Evolutionary conservation across 202 grass and related monocot genomes (phyloP).

Genomic region (Bolboschoenoplectus hybrid): DNA sequence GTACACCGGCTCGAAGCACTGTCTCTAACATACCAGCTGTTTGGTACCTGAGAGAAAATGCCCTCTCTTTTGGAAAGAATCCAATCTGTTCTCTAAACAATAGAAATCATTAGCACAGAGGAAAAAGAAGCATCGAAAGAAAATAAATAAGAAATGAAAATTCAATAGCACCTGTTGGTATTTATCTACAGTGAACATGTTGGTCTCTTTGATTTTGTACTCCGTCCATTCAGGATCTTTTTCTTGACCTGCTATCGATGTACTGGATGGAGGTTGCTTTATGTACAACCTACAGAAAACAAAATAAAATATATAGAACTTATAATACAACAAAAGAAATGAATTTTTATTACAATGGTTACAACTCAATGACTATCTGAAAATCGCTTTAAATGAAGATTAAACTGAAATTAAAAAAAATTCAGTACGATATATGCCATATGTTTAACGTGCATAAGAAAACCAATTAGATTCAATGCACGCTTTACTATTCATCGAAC

Average conservation of each 20-base stretch:
- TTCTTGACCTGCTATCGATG: slow-evolving; percentile 61
- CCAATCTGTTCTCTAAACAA: slow-evolving; percentile 72
- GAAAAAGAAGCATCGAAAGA: neutral
- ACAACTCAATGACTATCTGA: neutral
- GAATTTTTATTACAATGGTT: neutral
- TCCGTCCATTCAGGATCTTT: slow-evolving; percentile 86
- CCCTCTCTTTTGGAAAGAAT: slow-evolving; percentile 78
- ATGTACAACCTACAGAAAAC: slow-evolving; percentile 71
- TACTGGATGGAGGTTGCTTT: slow-evolving; percentile 72
- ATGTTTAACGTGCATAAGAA: neutral
- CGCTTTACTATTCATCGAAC: neutral
- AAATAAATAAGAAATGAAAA: slow-evolving; percentile 25
- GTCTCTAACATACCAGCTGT: slow-evolving; percentile 91
- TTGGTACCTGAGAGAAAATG: slow-evolving; percentile 90
- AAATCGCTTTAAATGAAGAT: neutral
- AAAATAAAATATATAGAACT: slow-evolving; percentile 10
- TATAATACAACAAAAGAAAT: slow-evolving; percentile 15
- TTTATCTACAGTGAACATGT: slow-evolving; percentile 96
- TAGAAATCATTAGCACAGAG: slow-evolving; percentile 32
- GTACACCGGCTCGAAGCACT: slow-evolving; percentile 73
- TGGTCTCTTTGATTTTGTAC: slow-evolving; percentile 98
- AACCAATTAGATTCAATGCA: neutral
- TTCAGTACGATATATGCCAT: neutral
- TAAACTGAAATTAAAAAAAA: neutral
- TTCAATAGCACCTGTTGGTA: slow-evolving; percentile 78